Evolutionary conservation across 2,329 filamentous ascomycete species (phyloP), one percentile per base, ranked within the genome.

Genomic region (Trichophyton mentagrophytes): DNA sequence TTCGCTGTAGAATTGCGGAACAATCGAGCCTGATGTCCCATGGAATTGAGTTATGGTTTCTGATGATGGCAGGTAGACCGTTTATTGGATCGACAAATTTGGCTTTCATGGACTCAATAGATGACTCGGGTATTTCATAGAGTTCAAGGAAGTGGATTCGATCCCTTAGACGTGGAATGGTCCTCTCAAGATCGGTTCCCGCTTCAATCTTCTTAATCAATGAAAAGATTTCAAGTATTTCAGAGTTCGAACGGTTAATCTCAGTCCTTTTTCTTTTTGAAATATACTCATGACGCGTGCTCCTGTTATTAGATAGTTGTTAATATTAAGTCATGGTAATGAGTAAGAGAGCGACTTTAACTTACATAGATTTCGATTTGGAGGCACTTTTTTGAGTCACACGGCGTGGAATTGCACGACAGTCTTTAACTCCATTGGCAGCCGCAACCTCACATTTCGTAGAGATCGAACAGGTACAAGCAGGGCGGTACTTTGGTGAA

Each of bases 21-120:
- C 59, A 53, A 33, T 66, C 65, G 11, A 64, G 42, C 25, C 60
- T 61, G 46, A 65, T 63, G 27, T 65, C 61, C 64, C 64, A 66
- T 15, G 64, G 64, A n/a, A 64, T 42, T 1, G 8, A 2, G 9
- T n/a, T 5, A 13, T 11, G 27, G 22, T 59, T 56, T 9, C 33
- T 22, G 25, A 59, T 22, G 15, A 66, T 64, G 13, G 61, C 60
- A n/a, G 59, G 58, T 20, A 66, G 49, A 5, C 65, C 65, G 9
- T 60, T 60, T 20, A n/a, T 7, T 3, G 38, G 17, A 25, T 65
- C 61, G 11, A 63, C 33, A 36, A 66, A 64, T 17, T 58, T 60
- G 0, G 46, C 42, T 30, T 62, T 61, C 11, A 65, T 46, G 15
- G 40, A 3, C 2, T 46, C 46, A 3, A 60, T 27, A 3, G 57